Evolutionary conservation across 768 basidiomycete genomes (phyloP).

Genomic region (Sporobolomyces phaffii): DNA sequence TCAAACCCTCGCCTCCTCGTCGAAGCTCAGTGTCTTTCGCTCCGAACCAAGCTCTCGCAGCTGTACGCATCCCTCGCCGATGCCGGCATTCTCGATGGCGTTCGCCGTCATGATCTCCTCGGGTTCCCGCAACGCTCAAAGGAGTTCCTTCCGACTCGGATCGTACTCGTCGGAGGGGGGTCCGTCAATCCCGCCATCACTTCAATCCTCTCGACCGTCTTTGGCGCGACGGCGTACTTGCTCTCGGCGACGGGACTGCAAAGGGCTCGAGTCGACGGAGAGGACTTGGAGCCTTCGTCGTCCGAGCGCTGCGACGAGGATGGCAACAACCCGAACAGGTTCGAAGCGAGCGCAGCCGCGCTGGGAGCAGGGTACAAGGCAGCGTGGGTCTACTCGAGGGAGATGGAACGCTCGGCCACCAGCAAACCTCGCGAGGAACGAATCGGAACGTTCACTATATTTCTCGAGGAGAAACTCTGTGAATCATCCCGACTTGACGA

Average conservation of each 20-base stretch:
- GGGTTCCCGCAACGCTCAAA: slow-evolving; percentile 8
- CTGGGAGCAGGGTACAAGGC: slow-evolving; percentile 33
- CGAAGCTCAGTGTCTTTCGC: slow-evolving; percentile 29
- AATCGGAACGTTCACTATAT: too few species aligned
- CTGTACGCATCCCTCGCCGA: slow-evolving; percentile 7
- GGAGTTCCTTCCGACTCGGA: background rate
- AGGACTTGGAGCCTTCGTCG: background rate
- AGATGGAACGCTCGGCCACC: background rate
- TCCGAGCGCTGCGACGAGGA: background rate
- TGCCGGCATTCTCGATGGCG: background rate
- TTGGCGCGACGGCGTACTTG: slow-evolving; percentile 9
- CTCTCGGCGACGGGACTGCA: background rate
- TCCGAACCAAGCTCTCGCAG: slow-evolving; percentile 25
- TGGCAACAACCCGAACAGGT: background rate
- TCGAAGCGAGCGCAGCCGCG: slow-evolving; percentile 2
- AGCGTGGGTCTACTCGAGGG: slow-evolving; percentile 13
- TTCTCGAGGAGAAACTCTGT: too few species aligned
- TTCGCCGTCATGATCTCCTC: background rate
- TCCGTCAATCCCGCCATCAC: slow-evolving; percentile 19
- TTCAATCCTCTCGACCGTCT: slow-evolving; percentile 16
- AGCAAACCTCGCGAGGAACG: background rate
- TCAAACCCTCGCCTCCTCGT: slow-evolving; percentile 29
- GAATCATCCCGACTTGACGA: too few species aligned
- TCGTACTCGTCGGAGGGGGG: slow-evolving; percentile 21
- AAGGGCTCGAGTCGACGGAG: background rate